Percentiles rank a stretch among this genome's conserved stretches.
These are phyloP conservation scores for Arthrobotrys sinensis DNA, from an alignment of 2,329 filamentous ascomycete species.

Conservation along the genomic window DNA sequence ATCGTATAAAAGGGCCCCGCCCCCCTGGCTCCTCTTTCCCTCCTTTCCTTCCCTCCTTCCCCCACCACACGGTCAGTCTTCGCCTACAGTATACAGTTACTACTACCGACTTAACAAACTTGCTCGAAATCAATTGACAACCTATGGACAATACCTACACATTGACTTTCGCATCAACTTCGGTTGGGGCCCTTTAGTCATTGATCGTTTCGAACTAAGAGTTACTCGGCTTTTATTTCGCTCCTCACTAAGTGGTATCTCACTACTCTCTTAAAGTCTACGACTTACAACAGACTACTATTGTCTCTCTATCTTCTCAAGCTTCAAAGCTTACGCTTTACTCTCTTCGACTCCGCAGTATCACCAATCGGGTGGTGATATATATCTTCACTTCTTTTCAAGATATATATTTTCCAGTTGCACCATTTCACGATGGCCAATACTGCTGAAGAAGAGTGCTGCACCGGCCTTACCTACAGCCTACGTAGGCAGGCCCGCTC, in stretches of 20 bases:
- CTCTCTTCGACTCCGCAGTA: neutral
- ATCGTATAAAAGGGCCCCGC: constrained; percentile 33
- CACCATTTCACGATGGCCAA: constrained; percentile 40
- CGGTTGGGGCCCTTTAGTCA: constrained; percentile 37
- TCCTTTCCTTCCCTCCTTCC: constrained; percentile 6
- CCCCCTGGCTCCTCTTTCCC: neutral
- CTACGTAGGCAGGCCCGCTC: constrained; percentile 47
- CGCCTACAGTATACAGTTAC: neutral
- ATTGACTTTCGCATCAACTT: constrained; percentile 30
- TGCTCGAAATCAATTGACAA: constrained; percentile 29
- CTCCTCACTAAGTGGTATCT: constrained; percentile 7
- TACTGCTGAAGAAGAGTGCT: constrained; percentile 41
- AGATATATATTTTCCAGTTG: constrained; percentile 50
- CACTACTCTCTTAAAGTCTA: constrained; percentile 4
- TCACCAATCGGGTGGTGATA: constrained; percentile 35
- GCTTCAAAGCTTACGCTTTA: constrained; percentile 1
- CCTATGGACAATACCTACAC: constrained; percentile 34
- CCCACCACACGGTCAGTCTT: neutral
- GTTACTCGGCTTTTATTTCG: constrained; percentile 12
- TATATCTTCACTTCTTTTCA: constrained; percentile 41
- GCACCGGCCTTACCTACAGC: constrained; percentile 43
- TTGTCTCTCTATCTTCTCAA: neutral
- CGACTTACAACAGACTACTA: constrained; percentile 5
- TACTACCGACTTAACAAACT: constrained; percentile 24
- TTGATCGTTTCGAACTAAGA: constrained; percentile 22